Conservation (phyloP, 805 yeast genomes). For the Saccharomycopsis sp. region DNA sequence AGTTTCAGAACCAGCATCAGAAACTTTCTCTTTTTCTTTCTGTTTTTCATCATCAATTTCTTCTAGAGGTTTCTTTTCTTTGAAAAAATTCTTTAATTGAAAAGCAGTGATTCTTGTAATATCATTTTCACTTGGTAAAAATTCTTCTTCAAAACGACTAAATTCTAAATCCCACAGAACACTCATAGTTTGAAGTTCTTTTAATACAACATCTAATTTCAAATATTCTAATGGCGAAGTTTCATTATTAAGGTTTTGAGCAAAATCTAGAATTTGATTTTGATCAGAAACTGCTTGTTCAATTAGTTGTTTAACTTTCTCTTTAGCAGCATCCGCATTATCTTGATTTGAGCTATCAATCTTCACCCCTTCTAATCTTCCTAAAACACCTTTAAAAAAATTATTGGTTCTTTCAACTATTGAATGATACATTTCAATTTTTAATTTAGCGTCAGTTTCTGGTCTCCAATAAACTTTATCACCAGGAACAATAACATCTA, state of each 20-base stretch:
- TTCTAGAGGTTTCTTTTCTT: slow-evolving; percentile 7
- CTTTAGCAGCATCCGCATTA: slow-evolving; percentile 57
- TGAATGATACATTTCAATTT: slow-evolving; percentile 47
- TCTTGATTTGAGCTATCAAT: slow-evolving; percentile 61
- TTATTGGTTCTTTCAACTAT: slow-evolving; percentile 41
- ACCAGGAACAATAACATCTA: slow-evolving; percentile 72
- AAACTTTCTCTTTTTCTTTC: neutral
- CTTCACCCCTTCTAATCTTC: slow-evolving; percentile 63
- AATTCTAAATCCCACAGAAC: slow-evolving; percentile 84
- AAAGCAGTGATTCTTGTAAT: slow-evolving; percentile 65
- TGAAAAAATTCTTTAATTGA: slow-evolving; percentile 16
- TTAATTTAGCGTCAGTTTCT: slow-evolving; percentile 55
- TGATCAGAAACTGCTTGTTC: slow-evolving; percentile 42
- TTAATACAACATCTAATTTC: slow-evolving; percentile 55
- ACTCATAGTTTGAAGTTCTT: slow-evolving; percentile 70
- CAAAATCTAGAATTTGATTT: slow-evolving; percentile 30
- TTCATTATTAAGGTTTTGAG: slow-evolving; percentile 41
- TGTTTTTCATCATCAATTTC: slow-evolving; percentile 4
- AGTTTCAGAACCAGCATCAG: no score
- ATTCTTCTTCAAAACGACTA: slow-evolving; percentile 64
- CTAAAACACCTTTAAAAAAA: slow-evolving; percentile 69
- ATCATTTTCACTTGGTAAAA: slow-evolving; percentile 57
- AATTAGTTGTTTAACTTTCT: slow-evolving; percentile 48
- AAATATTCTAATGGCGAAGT: slow-evolving; percentile 58
- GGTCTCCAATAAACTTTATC: slow-evolving; percentile 65